These are phyloP conservation scores for Chytriomyces sp. DNA, from an alignment of 192 early-diverging fungal genomes.

Conservation along the genomic window DNA sequence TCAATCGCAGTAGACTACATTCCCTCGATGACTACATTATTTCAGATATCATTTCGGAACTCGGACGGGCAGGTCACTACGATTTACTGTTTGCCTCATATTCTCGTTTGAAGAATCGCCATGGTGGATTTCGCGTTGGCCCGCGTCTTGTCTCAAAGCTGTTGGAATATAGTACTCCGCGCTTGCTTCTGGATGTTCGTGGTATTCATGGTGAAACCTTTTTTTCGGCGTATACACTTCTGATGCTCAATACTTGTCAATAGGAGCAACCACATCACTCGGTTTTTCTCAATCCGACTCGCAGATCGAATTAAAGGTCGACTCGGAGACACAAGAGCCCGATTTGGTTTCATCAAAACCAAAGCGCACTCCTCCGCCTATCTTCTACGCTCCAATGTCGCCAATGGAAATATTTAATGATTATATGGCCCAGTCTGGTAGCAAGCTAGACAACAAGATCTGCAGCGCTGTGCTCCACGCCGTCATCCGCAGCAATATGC, in stretches of 20 bases:
- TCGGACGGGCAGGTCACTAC: not conserved
- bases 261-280: too few relatives aligned
- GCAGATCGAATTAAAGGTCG: too few relatives aligned
- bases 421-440: not conserved
- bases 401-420: not conserved
- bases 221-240: too few relatives aligned
- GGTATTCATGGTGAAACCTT: too few relatives aligned
- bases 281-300: too few relatives aligned
- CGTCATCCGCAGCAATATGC: constrained; percentile 4
- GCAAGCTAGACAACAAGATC: not conserved
- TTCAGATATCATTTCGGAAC: not conserved
- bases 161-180: not conserved
- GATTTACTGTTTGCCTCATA: constrained; percentile 3
- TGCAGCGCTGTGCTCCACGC: constrained; percentile 2
- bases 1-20: not conserved
- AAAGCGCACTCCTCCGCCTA: too few relatives aligned
- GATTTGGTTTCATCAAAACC: too few relatives aligned
- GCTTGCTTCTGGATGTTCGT: too few relatives aligned
- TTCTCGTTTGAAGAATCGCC: not conserved
- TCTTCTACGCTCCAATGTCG: constrained; percentile 7
- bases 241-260: too few relatives aligned
- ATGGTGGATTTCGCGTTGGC: not conserved
- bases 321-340: too few relatives aligned
- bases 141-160: constrained; percentile 1
- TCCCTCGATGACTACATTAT: constrained; percentile 5